A percentile compares a stretch with the other conserved stretches of the same genome.
Conservation (phyloP, 306 rosid genomes). For the Lathyrus oleraceus region DNA sequence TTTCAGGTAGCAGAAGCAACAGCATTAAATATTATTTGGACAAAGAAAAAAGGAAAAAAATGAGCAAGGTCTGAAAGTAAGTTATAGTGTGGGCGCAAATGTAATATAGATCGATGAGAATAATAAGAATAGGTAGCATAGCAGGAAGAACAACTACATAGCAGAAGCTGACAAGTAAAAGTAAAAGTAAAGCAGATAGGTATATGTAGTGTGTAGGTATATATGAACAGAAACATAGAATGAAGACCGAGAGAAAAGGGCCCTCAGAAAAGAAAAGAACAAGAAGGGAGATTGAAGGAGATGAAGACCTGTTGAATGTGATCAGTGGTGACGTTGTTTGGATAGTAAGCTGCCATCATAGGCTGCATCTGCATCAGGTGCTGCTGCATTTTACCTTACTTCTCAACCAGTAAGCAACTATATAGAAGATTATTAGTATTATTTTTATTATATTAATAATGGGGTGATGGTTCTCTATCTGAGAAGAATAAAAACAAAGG, state of each 20-base stretch:
- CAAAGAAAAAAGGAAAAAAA: not conserved
- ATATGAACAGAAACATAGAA: not conserved
- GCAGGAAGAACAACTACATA: not conserved
- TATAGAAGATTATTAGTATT: not conserved
- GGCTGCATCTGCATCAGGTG: conserved; percentile 99
- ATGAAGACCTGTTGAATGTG: conserved; percentile 90
- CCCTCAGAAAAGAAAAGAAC: not conserved
- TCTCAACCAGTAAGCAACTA: not conserved
- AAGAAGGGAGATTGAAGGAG: not conserved
- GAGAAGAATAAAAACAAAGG: conserved; percentile 35
- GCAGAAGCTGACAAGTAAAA: conserved; percentile 16
- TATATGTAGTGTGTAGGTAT: not conserved
- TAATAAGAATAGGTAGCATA: not conserved
- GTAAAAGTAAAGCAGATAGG: not conserved
- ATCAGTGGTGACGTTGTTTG: conserved; percentile 98
- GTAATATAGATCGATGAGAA: not conserved
- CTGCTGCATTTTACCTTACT: conserved; percentile 59
- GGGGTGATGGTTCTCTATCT: conserved; percentile 21
- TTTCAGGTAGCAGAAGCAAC: not conserved
- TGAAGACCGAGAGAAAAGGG: conserved; percentile 13
- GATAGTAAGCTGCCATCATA: conserved; percentile 99
- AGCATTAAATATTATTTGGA: no score
- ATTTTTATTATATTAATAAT: not conserved
- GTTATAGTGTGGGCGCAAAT: not conserved
- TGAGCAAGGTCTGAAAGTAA: not conserved